These are phyloP conservation scores for Atractiella rhizophila DNA, from an alignment of 768 basidiomycete genomes.

Conservation along the genomic window DNA sequence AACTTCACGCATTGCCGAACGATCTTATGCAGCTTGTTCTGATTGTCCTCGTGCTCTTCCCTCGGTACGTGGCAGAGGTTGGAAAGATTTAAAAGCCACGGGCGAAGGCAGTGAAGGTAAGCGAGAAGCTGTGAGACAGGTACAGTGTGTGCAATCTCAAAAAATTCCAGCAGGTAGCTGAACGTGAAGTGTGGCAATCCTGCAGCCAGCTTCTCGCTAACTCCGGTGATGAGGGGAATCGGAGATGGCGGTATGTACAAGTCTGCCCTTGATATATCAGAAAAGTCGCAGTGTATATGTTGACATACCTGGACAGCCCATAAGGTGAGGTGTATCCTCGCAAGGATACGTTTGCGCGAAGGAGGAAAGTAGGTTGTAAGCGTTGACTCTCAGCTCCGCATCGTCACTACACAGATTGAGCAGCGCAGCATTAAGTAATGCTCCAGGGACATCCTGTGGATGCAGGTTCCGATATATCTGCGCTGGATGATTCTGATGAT, in stretches of 20 bases:
- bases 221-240: slow-evolving; percentile 33
- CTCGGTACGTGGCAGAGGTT: slow-evolving; percentile 43
- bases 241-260: slow-evolving; percentile 46
- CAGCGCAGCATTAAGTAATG: slow-evolving; percentile 62
- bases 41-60: slow-evolving; percentile 43
- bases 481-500: background rate
- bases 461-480: slow-evolving; percentile 37
- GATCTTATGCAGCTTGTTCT: slow-evolving; percentile 51
- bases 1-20: slow-evolving; percentile 53
- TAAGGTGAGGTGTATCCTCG: slow-evolving; percentile 14
- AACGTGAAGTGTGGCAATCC: slow-evolving; percentile 16
- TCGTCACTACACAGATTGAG: slow-evolving; percentile 48
- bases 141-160: slow-evolving; percentile 29
- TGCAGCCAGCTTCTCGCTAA: slow-evolving; percentile 44
- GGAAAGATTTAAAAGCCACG: slow-evolving; percentile 64
- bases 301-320: background rate
- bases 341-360: slow-evolving; percentile 49
- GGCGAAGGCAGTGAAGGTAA: slow-evolving; percentile 56
- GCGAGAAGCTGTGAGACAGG: slow-evolving; percentile 34
- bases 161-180: slow-evolving; percentile 28
- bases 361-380: slow-evolving; percentile 52
- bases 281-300: no score
- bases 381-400: slow-evolving; percentile 49
- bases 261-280: no score
- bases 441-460: slow-evolving; percentile 56